phyloP scores from a whole-genome alignment of 352 stramenopile genomes.

The Pythium chondricola region DNA sequence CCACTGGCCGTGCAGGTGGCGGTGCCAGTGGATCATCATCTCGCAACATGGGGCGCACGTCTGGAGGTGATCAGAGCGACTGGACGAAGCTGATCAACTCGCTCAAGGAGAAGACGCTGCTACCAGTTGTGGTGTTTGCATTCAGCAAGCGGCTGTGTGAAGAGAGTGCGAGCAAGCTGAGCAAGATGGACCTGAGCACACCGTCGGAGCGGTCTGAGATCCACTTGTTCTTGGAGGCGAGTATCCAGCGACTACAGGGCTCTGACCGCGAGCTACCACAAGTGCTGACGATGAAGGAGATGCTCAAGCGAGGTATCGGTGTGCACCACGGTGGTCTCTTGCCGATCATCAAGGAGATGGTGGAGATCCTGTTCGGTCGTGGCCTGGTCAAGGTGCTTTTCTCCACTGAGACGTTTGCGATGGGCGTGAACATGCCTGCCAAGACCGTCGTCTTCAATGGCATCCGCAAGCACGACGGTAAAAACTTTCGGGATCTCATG shows the following conservation, averaged over 20 bases:
- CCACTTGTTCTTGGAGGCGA: constrained; percentile 72
- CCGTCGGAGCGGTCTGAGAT: constrained; percentile 77
- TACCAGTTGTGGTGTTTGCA: constrained; percentile 94
- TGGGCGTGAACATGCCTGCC: constrained; percentile 99
- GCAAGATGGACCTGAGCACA: constrained; percentile 68
- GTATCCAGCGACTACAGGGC: constrained; percentile 77
- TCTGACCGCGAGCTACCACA: constrained; percentile 97
- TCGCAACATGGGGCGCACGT: constrained; percentile 50
- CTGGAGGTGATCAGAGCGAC: constrained; percentile 66
- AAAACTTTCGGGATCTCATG: constrained; percentile 85
- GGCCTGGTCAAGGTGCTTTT: constrained; percentile 98
- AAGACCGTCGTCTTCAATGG: constrained; percentile 96
- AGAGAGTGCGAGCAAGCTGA: constrained; percentile 68
- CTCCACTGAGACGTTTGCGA: constrained; percentile 99
- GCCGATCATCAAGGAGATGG: constrained; percentile 99
- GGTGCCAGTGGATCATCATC: constrained; percentile 35
- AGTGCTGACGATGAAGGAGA: constrained; percentile 95
- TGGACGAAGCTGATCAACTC: constrained; percentile 86
- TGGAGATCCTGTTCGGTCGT: constrained; percentile 98
- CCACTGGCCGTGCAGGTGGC: constrained; percentile 23
- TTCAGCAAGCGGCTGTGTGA: constrained; percentile 86
- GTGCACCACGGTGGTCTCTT: constrained; percentile 96
- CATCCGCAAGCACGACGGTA: constrained; percentile 97
- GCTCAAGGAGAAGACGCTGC: constrained; percentile 88
- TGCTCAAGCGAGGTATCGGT: constrained; percentile 95